Percentiles rank a stretch among this genome's conserved stretches.
These are phyloP conservation scores for Claviceps arundinis DNA, from an alignment of 2,329 filamentous ascomycete species.

Conservation along the genomic window DNA sequence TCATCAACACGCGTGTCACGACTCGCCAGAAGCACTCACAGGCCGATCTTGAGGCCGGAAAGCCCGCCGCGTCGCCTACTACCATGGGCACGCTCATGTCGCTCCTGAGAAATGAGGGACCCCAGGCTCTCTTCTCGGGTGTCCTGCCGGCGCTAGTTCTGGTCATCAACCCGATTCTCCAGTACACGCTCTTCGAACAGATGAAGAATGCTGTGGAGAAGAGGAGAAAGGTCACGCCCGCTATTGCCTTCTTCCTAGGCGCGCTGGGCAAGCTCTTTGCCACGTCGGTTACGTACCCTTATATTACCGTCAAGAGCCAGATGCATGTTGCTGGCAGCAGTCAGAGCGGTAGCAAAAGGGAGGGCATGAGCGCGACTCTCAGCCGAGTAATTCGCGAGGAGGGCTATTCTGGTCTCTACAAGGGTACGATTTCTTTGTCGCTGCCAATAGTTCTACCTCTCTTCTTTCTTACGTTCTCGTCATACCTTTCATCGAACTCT, in stretches of 20 bases:
- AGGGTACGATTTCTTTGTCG: conserved; percentile 41
- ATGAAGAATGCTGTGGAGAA: conserved; percentile 83
- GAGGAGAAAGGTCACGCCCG: conserved; percentile 60
- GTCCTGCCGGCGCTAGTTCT: conserved; percentile 86
- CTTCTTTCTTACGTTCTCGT: neutral
- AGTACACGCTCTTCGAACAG: conserved; percentile 98
- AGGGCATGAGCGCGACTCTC: conserved; percentile 68
- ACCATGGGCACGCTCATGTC: conserved; percentile 72
- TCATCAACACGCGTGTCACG: conserved; percentile 96
- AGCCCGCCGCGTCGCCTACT: conserved; percentile 36
- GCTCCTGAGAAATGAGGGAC: conserved; percentile 73
- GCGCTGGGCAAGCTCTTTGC: conserved; percentile 90
- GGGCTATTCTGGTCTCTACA: conserved; percentile 85
- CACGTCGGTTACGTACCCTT: conserved; percentile 89
- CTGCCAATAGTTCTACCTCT: neutral
- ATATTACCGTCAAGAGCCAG: conserved; percentile 96
- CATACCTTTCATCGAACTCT: neutral
- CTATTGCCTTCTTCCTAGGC: conserved; percentile 79
- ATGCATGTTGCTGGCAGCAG: conserved; percentile 70
- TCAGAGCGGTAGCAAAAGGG: conserved; percentile 53
- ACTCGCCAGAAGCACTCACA: conserved; percentile 54
- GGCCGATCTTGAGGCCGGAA: conserved; percentile 28
- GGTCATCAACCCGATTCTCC: conserved; percentile 94
- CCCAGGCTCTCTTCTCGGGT: conserved; percentile 74
- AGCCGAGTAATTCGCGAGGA: conserved; percentile 73